Evolutionary conservation across 139 green algal species (phyloP), one percentile per base, ranked within the genome.

Genomic region (Pseudopediastrum boryanum): DNA sequence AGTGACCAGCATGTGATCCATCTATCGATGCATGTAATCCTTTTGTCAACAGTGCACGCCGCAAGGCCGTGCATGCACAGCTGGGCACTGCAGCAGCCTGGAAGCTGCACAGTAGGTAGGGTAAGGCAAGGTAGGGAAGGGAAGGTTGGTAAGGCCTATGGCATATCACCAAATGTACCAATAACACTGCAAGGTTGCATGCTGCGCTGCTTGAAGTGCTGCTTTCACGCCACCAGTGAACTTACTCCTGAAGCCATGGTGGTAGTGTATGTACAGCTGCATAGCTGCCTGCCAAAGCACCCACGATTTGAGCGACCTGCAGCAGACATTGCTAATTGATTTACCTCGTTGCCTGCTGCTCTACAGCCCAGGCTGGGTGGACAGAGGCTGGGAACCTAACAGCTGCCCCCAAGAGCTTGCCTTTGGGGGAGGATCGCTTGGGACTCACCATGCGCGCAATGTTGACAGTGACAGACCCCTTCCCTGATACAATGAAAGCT

Each of bases 201-300:
- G n/a, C n/a, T n/a, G n/a, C n/a, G n/a, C n/a, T n/a, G n/a, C n/a
- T n/a, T n/a, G n/a, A n/a, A n/a, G n/a, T n/a, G n/a, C n/a, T n/a
- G n/a, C n/a, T n/a, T n/a, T n/a, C n/a, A n/a, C 19, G 48, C 48
- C 48, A 46, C 27, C 42, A 29, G 31, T 5, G 19, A 6, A 65
- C 77, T 70, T 48, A 87, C 83, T 81, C 83, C 19, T 84, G 71
- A 29, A 87, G 72, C 51, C 41, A 84, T 2, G 75, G 58, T 13
- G 83, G 83, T 13, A 80, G 59, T 13, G 82, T 67, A 13, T 3
- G 16, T 0, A 77, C 73, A 23, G 83, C 83, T 23, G 59, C 48
- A 0, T 79, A 48, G 2, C 39, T 79, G 29, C 83, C 83, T 7
- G 44, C 41, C 16, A 84, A 27, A 2, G 83, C 83, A 4, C 83